Conservation (phyloP, 805 yeast genomes). For the Spencermartinsiella europaea region DNA sequence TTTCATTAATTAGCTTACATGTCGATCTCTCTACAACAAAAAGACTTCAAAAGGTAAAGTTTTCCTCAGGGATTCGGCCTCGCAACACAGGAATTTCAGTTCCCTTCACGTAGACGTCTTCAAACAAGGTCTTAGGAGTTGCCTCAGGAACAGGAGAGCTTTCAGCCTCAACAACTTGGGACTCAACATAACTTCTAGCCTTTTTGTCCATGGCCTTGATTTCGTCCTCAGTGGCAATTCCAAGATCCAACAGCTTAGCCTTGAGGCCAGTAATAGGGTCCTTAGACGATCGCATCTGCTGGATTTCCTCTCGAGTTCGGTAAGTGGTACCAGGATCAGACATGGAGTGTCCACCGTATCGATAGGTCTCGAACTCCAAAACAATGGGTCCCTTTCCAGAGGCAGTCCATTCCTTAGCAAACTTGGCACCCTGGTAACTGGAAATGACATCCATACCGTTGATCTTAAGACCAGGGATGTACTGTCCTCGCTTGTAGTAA, state of each 20-base stretch:
- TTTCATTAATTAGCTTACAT: too few relatives aligned
- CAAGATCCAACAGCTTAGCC: conserved; percentile 73
- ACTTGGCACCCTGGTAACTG: conserved; percentile 90
- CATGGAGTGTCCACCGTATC: conserved; percentile 99
- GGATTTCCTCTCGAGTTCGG: conserved; percentile 99
- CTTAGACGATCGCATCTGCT: conserved; percentile 97
- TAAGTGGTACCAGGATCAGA: conserved; percentile 99
- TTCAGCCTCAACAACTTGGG: conserved; percentile 91
- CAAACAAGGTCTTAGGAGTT: conserved; percentile 87
- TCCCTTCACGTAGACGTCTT: conserved; percentile 95
- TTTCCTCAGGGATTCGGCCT: conserved; percentile 95
- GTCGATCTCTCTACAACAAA: too few relatives aligned
- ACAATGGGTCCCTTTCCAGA: conserved; percentile 95
- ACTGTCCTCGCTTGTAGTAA: conserved; percentile 98
- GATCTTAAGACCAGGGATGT: conserved; percentile 96
- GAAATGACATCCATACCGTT: conserved; percentile 99
- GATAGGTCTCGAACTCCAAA: conserved; percentile 94
- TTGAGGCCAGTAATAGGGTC: conserved; percentile 97
- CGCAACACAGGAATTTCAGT: conserved; percentile 87
- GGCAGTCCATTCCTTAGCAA: conserved; percentile 93
- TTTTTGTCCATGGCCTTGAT: conserved; percentile 91
- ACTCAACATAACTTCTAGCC: conserved; percentile 92
- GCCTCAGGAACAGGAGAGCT: conserved; percentile 94
- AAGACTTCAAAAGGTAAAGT: conserved; percentile 77
- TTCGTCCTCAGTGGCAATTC: conserved; percentile 90